Conservation (phyloP, 805 yeast species). For the Candida stauntonica region DNA sequence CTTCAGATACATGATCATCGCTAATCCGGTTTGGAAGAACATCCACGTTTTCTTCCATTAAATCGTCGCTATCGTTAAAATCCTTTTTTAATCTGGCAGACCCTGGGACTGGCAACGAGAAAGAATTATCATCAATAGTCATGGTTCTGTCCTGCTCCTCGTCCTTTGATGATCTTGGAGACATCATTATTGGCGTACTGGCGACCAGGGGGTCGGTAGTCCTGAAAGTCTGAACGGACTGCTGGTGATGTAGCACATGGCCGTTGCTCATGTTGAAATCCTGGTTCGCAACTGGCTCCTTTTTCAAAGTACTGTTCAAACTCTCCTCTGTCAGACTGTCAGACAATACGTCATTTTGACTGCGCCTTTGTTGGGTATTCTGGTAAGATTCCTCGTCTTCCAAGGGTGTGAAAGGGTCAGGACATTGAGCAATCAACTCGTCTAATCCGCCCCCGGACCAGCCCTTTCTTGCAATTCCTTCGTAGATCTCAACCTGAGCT, state of each 20-base stretch:
- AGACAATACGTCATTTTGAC: conserved; percentile 12
- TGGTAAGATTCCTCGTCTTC: conserved; percentile 17
- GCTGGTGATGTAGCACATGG: conserved; percentile 18
- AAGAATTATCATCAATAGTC: conserved; percentile 42
- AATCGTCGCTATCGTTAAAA: neutral
- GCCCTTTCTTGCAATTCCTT: conserved; percentile 77
- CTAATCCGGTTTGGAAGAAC: no score
- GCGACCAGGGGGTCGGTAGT: conserved; percentile 11
- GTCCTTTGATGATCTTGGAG: conserved; percentile 6
- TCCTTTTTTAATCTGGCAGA: conserved; percentile 16
- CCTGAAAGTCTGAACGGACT: conserved; percentile 14
- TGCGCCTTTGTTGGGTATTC: no score
- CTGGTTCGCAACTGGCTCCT: conserved; percentile 4
- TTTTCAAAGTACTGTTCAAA: neutral
- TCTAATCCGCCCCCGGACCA: conserved; percentile 88
- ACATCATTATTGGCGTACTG: conserved; percentile 21
- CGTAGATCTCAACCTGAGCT: conserved; percentile 78
- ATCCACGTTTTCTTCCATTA: no score
- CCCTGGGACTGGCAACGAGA: conserved; percentile 43
- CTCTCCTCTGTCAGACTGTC: conserved; percentile 3
- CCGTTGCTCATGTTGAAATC: conserved; percentile 12
- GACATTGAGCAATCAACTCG: conserved; percentile 54
- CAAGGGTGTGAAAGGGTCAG: conserved; percentile 51
- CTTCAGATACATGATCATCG: no score
- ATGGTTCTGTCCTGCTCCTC: conserved; percentile 3